phyloP scores from a whole-genome alignment of 2,329 filamentous ascomycete genomes.

The Colletotrichum tropicicola region DNA sequence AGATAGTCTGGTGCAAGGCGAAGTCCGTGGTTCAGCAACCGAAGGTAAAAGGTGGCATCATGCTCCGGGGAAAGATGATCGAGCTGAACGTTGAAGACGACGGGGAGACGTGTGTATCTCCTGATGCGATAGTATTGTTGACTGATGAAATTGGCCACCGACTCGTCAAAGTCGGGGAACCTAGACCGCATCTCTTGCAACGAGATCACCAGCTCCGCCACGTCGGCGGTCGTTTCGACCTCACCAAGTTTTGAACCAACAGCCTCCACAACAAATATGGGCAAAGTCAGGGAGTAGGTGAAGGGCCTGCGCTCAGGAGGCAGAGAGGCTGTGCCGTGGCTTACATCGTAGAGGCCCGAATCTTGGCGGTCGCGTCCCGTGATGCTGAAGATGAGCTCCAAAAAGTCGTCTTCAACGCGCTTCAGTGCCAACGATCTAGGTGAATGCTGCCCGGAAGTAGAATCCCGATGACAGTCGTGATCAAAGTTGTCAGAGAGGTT shows the following conservation, averaged over 20 bases:
- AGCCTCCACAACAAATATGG: slow-evolving; percentile 64
- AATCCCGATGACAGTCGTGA: too few relatives aligned
- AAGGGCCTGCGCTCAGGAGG: slow-evolving; percentile 68
- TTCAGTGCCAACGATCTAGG: slow-evolving; percentile 71
- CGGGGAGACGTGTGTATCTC: too few relatives aligned
- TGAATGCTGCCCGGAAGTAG: too few relatives aligned
- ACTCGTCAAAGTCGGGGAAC: slow-evolving; percentile 41
- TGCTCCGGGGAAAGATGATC: too few relatives aligned
- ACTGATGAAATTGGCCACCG: slow-evolving; percentile 57
- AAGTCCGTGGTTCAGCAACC: slow-evolving; percentile 66
- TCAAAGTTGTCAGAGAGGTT: too few relatives aligned
- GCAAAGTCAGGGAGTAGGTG: slow-evolving; percentile 73
- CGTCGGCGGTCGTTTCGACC: slow-evolving; percentile 72
- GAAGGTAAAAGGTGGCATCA: too few relatives aligned
- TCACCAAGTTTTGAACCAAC: slow-evolving; percentile 67
- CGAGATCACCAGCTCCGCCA: slow-evolving; percentile 66
- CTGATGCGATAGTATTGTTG: slow-evolving; percentile 66
- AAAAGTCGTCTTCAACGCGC: slow-evolving; percentile 72
- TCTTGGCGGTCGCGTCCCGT: slow-evolving; percentile 62
- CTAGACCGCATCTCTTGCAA: slow-evolving; percentile 32
- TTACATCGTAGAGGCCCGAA: slow-evolving; percentile 60
- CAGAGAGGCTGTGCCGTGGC: slow-evolving; percentile 68
- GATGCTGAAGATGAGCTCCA: slow-evolving; percentile 69
- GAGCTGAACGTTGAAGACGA: too few relatives aligned
- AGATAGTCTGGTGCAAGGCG: slow-evolving; percentile 70